Conservation (phyloP, 805 yeast genomes). For the Kluyveromyces aestuarii region DNA sequence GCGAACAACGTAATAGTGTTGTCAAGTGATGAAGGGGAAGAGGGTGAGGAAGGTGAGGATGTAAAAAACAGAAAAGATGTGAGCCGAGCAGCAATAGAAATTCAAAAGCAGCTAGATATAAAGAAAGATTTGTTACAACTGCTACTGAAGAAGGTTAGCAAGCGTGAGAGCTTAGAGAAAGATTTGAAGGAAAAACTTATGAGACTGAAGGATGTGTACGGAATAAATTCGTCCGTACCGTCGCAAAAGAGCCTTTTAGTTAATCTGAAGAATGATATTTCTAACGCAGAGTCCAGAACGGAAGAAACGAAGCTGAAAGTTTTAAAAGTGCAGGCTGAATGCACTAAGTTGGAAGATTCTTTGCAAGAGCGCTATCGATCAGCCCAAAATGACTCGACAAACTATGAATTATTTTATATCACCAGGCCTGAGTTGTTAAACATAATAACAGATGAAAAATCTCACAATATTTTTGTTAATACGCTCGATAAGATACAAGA, state of each 20-base stretch:
- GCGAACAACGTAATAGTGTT: not conserved
- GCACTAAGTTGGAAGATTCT: not conserved
- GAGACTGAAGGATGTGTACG: not conserved
- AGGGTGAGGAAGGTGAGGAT: not conserved
- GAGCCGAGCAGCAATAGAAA: not conserved
- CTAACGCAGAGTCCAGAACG: not conserved
- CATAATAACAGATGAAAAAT: not conserved
- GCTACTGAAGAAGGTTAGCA: not conserved
- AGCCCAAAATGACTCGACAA: not conserved
- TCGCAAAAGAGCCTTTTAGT: not conserved
- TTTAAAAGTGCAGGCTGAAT: not conserved
- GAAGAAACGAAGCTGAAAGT: not conserved
- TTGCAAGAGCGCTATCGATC: not conserved
- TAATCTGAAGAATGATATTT: not conserved
- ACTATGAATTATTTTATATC: not conserved
- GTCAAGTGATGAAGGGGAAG: conserved; percentile 1
- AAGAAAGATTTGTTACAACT: not conserved
- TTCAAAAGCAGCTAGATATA: not conserved
- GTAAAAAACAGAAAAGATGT: not conserved
- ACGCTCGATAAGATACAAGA: not conserved
- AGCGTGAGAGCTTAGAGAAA: not conserved
- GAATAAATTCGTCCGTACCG: not conserved
- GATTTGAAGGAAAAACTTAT: not conserved
- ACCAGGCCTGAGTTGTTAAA: not conserved
- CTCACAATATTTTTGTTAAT: not conserved